Evolutionary conservation across 2,329 filamentous ascomycete species (phyloP).

Genomic region (Elsinoe australis): DNA sequence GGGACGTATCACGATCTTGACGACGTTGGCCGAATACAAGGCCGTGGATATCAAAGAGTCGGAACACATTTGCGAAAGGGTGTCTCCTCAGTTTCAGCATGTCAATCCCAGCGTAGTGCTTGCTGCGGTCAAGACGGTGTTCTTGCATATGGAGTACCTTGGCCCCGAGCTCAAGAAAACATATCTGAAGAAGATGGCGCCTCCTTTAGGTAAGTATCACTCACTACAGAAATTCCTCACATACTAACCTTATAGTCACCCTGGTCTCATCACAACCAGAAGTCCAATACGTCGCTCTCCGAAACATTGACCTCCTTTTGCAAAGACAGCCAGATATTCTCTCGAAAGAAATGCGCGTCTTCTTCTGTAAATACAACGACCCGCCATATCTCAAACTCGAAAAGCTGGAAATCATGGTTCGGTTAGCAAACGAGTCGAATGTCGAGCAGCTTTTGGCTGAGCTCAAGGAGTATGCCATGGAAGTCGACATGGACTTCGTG

Average conservation of each 20-base stretch:
- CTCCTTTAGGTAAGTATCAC: constrained; percentile 63
- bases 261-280: constrained; percentile 91
- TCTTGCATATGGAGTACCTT: constrained; percentile 86
- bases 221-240: constrained; percentile 21
- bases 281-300: constrained; percentile 92
- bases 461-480: constrained; percentile 91
- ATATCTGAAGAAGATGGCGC: constrained; percentile 98
- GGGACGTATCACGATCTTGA: constrained; percentile 89
- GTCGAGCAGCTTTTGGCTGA: constrained; percentile 91
- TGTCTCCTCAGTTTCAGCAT: constrained; percentile 94
- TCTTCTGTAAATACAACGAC: constrained; percentile 99
- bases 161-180: constrained; percentile 69
- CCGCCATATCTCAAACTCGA: constrained; percentile 95
- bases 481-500: constrained; percentile 99
- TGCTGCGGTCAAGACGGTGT: constrained; percentile 96
- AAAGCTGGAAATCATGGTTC: constrained; percentile 98
- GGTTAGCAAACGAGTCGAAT: constrained; percentile 95
- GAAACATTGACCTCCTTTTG: constrained; percentile 91
- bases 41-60: constrained; percentile 87
- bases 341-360: constrained; percentile 93
- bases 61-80: constrained; percentile 95
- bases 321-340: constrained; percentile 95
- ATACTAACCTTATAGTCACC: constrained; percentile 56
- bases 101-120: constrained; percentile 95
- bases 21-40: constrained; percentile 80